Evolutionary conservation across 2,329 filamentous ascomycete species (phyloP).

Genomic region (Aurifilum marmelostoma): DNA sequence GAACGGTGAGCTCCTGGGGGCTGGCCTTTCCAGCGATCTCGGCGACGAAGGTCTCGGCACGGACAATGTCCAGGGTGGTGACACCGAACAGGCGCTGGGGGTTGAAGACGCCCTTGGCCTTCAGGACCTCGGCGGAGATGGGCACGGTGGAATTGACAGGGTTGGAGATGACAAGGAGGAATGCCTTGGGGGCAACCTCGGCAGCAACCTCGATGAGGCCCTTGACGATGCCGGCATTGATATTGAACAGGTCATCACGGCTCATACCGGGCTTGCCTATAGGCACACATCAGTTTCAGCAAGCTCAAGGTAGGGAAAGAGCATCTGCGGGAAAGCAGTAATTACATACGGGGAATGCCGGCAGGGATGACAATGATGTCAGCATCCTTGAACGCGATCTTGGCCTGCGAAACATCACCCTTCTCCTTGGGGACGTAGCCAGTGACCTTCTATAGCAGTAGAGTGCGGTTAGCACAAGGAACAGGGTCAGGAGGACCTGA

Average conservation of each 20-base stretch:
- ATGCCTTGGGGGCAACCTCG: conserved; percentile 88
- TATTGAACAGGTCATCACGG: conserved; percentile 99
- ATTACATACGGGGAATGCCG: conserved; percentile 86
- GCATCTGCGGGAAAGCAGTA: background rate
- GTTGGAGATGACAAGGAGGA: conserved; percentile 97
- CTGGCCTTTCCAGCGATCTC: conserved; percentile 81
- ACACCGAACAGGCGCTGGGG: conserved; percentile 96
- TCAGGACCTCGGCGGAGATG: conserved; percentile 95
- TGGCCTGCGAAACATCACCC: conserved; percentile 60
- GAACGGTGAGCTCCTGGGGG: conserved; percentile 81
- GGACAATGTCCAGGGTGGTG: conserved; percentile 97
- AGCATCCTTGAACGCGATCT: conserved; percentile 86
- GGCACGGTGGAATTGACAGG: conserved; percentile 99
- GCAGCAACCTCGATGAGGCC: conserved; percentile 87
- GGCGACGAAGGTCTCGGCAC: conserved; percentile 94
- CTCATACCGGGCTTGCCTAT: conserved; percentile 98
- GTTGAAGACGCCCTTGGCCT: conserved; percentile 91
- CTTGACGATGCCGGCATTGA: conserved; percentile 98
- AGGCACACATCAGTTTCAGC: conserved; percentile 21
- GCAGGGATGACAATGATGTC: conserved; percentile 97
- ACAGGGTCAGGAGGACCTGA: background rate
- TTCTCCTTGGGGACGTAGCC: conserved; percentile 87
- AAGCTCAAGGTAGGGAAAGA: background rate
- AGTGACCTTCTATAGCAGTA: conserved; percentile 68
- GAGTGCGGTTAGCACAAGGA: conserved; percentile 19